A percentile compares a stretch with the other conserved stretches of the same genome.
These are phyloP conservation scores for Phytophthora constricta DNA, from an alignment of 352 stramenopile genomes.

Conservation along the genomic window DNA sequence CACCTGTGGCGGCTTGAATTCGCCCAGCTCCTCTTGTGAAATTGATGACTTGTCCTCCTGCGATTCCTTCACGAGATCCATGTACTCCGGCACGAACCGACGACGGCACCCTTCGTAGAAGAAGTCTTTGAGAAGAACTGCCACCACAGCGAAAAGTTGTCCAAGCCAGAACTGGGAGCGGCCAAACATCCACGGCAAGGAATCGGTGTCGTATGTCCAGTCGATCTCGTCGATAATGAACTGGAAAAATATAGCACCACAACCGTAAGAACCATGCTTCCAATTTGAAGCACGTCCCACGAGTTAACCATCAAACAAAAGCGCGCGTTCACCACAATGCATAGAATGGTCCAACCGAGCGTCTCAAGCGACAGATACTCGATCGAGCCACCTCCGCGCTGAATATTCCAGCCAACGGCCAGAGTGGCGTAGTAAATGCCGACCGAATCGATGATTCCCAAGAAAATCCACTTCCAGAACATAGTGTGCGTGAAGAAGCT, in stretches of 20 bases:
- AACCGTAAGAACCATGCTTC: slow-evolving; percentile 64
- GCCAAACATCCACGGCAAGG: slow-evolving; percentile 82
- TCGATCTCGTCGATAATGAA: slow-evolving; percentile 73
- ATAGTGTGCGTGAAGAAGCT: slow-evolving; percentile 79
- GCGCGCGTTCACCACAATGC: slow-evolving; percentile 76
- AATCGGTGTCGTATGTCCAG: slow-evolving; percentile 79
- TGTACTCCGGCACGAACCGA: slow-evolving; percentile 71
- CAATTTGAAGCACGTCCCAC: slow-evolving; percentile 72
- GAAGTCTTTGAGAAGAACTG: slow-evolving; percentile 73
- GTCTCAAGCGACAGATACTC: slow-evolving; percentile 71
- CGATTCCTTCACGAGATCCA: slow-evolving; percentile 78
- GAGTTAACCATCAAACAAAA: slow-evolving; percentile 86
- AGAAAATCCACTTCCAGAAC: slow-evolving; percentile 88
- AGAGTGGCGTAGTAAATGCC: slow-evolving; percentile 74
- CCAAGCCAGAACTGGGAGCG: slow-evolving; percentile 75
- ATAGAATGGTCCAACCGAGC: slow-evolving; percentile 79
- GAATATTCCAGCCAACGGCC: slow-evolving; percentile 57
- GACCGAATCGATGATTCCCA: slow-evolving; percentile 81
- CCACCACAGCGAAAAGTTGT: slow-evolving; percentile 73
- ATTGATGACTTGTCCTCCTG: slow-evolving; percentile 35
- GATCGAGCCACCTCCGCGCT: slow-evolving; percentile 59
- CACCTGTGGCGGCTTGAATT: slow-evolving; percentile 54
- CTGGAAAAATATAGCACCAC: slow-evolving; percentile 70
- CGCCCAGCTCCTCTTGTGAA: slow-evolving; percentile 48
- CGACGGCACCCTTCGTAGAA: slow-evolving; percentile 71